These are phyloP conservation scores for Trichoderma lentiforme DNA, from an alignment of 2,329 filamentous ascomycete genomes.

Conservation along the genomic window DNA sequence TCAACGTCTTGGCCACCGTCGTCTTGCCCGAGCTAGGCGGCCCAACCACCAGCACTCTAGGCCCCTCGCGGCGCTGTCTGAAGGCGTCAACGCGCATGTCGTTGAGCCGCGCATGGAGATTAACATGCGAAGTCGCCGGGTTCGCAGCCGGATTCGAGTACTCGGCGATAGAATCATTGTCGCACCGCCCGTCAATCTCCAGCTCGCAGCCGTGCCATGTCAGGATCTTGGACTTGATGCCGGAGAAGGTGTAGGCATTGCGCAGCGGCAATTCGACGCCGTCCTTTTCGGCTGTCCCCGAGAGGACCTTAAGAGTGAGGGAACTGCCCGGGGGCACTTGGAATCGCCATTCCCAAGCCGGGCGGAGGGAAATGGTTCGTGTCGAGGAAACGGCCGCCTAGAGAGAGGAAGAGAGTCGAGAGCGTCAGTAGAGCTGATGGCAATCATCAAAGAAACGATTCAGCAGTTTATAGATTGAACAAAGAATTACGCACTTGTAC, in stretches of 20 bases:
- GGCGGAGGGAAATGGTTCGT: constrained; percentile 52
- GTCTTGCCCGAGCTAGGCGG: constrained; percentile 80
- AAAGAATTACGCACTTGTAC: constrained; percentile 45
- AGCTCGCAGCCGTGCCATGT: constrained; percentile 89
- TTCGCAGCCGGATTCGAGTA: constrained; percentile 71
- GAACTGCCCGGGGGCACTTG: constrained; percentile 55
- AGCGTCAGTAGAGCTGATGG: not conserved
- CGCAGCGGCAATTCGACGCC: constrained; percentile 86
- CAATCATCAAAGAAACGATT: not conserved
- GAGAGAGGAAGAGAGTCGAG: constrained; percentile 4
- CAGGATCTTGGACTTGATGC: constrained; percentile 81
- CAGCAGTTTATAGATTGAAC: not conserved
- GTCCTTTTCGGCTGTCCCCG: constrained; percentile 87
- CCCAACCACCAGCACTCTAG: constrained; percentile 81
- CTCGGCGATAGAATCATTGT: constrained; percentile 56
- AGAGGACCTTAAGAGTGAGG: constrained; percentile 59
- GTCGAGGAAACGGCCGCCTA: constrained; percentile 40
- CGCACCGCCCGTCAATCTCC: constrained; percentile 65
- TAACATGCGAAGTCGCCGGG: constrained; percentile 74
- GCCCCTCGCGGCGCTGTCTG: constrained; percentile 53
- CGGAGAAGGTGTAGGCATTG: constrained; percentile 75
- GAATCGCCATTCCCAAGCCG: constrained; percentile 76
- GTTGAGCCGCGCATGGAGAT: constrained; percentile 84
- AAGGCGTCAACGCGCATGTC: constrained; percentile 63
- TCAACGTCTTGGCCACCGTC: constrained; percentile 70